Evolutionary conservation across 1,139 yeast genomes (phyloP).

Genomic region (Hansenula sp.): DNA sequence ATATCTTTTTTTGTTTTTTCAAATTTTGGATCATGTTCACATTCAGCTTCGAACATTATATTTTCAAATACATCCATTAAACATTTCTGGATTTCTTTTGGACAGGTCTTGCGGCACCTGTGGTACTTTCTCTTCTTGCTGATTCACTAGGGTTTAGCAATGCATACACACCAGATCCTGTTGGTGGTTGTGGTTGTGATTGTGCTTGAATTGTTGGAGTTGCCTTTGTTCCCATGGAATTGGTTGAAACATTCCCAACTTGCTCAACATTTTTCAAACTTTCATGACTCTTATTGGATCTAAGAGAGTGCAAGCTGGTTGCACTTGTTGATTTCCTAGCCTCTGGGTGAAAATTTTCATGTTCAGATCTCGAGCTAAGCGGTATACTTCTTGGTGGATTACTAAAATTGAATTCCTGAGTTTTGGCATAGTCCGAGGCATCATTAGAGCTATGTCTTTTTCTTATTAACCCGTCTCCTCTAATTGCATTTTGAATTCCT

Average conservation of each 20-base stretch:
- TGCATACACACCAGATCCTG: constrained; percentile 22
- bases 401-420: constrained; percentile 14
- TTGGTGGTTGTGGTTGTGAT: neutral
- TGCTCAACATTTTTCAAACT: neutral
- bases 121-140: constrained; percentile 5
- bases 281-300: constrained; percentile 1
- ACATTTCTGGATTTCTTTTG: neutral
- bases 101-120: constrained; percentile 1
- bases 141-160: constrained; percentile 20
- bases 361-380: neutral
- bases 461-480: constrained; percentile 13
- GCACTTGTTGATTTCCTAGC: constrained; percentile 11
- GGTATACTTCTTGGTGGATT: constrained; percentile 31
- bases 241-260: constrained; percentile 1
- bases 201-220: neutral
- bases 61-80: no score
- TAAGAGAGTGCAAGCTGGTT: constrained; percentile 4
- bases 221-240: neutral
- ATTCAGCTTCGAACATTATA: no score
- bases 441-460: constrained; percentile 25
- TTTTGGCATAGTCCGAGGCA: constrained; percentile 8
- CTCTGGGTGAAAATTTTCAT: constrained; percentile 1
- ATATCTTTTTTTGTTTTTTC: no score
- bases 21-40: no score
- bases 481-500: constrained; percentile 10